A percentile compares a stretch with the other conserved stretches of the same genome.
Conservation (phyloP, 345 rosid genomes). For the Aurinia saxatilis region DNA sequence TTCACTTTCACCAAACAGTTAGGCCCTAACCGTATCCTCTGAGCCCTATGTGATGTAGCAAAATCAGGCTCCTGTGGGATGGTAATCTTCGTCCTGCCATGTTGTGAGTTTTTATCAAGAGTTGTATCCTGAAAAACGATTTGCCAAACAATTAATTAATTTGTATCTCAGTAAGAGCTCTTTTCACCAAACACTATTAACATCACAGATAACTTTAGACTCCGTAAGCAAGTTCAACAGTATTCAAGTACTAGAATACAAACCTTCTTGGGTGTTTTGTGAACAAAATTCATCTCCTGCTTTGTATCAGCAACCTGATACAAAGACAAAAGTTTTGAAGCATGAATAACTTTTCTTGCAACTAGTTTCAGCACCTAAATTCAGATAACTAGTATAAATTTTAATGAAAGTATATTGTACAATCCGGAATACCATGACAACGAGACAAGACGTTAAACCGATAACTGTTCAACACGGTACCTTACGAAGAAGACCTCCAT, state of each 20-base stretch:
- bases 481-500: slow-evolving; percentile 76
- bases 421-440: neutral
- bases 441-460: neutral
- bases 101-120: slow-evolving; percentile 33
- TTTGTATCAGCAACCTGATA: slow-evolving; percentile 60
- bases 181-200: neutral
- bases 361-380: neutral
- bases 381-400: neutral
- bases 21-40: slow-evolving; percentile 54
- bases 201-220: neutral
- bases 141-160: neutral
- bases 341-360: neutral
- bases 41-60: slow-evolving; percentile 80
- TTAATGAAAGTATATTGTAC: neutral
- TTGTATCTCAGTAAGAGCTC: neutral
- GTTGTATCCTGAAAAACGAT: slow-evolving; percentile 46
- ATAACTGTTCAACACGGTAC: slow-evolving; percentile 29
- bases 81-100: slow-evolving; percentile 52
- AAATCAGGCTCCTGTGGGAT: slow-evolving; percentile 88
- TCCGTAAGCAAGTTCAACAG: neutral
- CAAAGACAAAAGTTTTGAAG: neutral
- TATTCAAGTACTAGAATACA: slow-evolving; percentile 3
- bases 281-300: slow-evolving; percentile 60
- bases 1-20: slow-evolving; percentile 3
- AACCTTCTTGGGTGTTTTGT: slow-evolving; percentile 80